Base-by-base conservation (phyloP, 1,284 basidiomycete species). In the Testicularia cyperi region DNA sequence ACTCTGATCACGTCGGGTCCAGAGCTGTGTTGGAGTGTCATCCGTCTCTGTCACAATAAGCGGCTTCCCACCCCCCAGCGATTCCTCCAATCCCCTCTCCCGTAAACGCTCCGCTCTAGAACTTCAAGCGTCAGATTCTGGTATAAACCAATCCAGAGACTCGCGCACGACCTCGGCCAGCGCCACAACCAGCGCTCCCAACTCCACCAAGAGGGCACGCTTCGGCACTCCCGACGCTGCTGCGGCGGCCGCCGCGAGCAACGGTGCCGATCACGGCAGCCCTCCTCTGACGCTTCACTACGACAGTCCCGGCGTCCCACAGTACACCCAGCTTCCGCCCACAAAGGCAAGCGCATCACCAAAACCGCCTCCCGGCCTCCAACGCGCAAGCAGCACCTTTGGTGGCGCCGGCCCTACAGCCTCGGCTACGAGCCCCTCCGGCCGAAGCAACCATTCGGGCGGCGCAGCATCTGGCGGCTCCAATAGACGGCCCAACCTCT, bases 101-200 rank as follows among this genome's bases (percentile, higher is more conserved):
- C 57, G 57, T 36, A 61, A 61, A 33, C 45, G 57, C 32, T 42
- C 57, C 18, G 51, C 46, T 28, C 20, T 34, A 40, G 57, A 61
- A 28, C 19, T 45, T 10, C 18, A 21, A 21, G 20, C 57, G 22
- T n/a, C n/a, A n/a, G n/a, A n/a, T n/a, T n/a, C n/a, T n/a, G n/a
- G n/a, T n/a, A n/a, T n/a, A n/a, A n/a, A n/a, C n/a, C n/a, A n/a
- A n/a, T n/a, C n/a, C n/a, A n/a, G n/a, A n/a, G 34, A 46, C 19
- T 33, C 46, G 15, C 32, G 33, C 20, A 35, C 28, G 24, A 30
- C 42, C 23, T 33, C 33, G 14, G 33, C 39, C 51, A 43, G 44
- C 41, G 41, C 46, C 27, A 8, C 42, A 29, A 46, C 57, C 40
- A 20, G 18, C 22, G 57, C 56, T 46, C 43, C 36, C 45, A 41